Conservation (phyloP, 257 asterid genomes). For the Rehmannia glutinosa region DNA sequence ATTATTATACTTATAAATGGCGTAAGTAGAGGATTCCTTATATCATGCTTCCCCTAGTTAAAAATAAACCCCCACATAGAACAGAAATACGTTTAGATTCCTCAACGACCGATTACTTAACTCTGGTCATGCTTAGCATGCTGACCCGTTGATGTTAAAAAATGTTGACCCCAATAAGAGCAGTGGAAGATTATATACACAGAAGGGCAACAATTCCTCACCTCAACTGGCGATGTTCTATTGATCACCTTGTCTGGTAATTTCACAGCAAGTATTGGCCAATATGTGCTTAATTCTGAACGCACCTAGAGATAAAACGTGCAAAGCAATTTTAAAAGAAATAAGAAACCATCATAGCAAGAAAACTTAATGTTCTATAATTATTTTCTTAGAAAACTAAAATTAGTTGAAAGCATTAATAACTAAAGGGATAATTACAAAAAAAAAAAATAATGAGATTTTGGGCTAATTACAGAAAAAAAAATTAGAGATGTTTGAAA, state of each 20-base stretch:
- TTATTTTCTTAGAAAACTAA: too few species aligned
- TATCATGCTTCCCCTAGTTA: background rate
- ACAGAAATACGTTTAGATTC: background rate
- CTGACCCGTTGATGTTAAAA: background rate
- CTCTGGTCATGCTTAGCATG: background rate
- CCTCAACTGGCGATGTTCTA: conserved; percentile 40
- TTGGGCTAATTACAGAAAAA: too few species aligned
- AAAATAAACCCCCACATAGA: background rate
- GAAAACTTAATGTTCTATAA: background rate
- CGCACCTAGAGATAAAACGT: conserved; percentile 51
- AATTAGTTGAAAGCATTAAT: background rate
- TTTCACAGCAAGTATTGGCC: conserved; percentile 60
- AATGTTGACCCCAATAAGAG: too few species aligned
- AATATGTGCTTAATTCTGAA: conserved; percentile 46
- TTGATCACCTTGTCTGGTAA: conserved; percentile 44
- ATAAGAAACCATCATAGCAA: background rate
- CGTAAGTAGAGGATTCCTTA: too few species aligned
- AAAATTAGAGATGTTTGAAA: too few species aligned
- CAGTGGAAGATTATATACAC: background rate
- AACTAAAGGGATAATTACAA: too few species aligned
- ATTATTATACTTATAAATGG: background rate
- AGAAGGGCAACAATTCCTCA: conserved; percentile 22
- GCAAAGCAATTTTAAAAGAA: background rate
- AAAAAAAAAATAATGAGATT: too few species aligned
- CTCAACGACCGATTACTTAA: too few species aligned